Evolutionary conservation across 768 basidiomycete species (phyloP).

Genomic region (Podaxis sp.): DNA sequence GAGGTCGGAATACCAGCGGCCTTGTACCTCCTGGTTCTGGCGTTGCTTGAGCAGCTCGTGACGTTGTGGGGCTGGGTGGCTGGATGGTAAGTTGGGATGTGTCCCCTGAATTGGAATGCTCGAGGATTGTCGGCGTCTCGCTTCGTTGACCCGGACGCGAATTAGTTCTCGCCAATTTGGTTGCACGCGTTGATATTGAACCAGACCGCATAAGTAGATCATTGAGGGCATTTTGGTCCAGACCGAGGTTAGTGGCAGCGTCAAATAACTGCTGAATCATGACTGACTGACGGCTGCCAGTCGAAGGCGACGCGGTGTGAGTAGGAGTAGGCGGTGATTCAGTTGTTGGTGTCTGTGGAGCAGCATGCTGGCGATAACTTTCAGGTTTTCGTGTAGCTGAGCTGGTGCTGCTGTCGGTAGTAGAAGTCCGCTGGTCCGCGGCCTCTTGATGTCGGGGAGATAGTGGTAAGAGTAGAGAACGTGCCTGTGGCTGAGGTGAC

Average conservation of each 20-base stretch:
- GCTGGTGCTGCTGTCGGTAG: conserved; percentile 19
- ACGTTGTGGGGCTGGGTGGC: conserved; percentile 2
- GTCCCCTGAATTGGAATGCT: conserved; percentile 11
- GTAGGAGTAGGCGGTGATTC: conserved; percentile 16
- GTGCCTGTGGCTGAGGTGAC: conserved; percentile 30
- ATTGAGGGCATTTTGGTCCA: conserved; percentile 70
- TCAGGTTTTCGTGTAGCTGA: conserved; percentile 17
- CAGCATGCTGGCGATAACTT: conserved; percentile 14
- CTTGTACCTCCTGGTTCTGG: conserved; percentile 27
- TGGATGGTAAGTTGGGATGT: conserved; percentile 12
- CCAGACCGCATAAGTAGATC: conserved; percentile 72
- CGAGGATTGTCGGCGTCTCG: conserved; percentile 1
- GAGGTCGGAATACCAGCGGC: conserved; percentile 31
- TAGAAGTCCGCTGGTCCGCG: conserved; percentile 15
- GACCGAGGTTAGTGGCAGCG: conserved; percentile 72
- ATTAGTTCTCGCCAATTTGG: conserved; percentile 42
- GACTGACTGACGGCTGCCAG: conserved; percentile 31
- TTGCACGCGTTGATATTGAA: conserved; percentile 50
- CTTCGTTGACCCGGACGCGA: conserved; percentile 29
- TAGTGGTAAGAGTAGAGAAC: conserved; percentile 18
- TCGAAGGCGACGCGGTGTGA: conserved; percentile 19
- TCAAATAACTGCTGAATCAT: conserved; percentile 74
- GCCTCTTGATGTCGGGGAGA: conserved; percentile 13
- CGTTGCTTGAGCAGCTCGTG: conserved; percentile 4
- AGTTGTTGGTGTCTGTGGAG: conserved; percentile 16